A percentile compares a stretch with the other conserved stretches of the same genome.
These are phyloP conservation scores for Pichia cephalocereana DNA, from an alignment of 805 yeast species.

Conservation along the genomic window DNA sequence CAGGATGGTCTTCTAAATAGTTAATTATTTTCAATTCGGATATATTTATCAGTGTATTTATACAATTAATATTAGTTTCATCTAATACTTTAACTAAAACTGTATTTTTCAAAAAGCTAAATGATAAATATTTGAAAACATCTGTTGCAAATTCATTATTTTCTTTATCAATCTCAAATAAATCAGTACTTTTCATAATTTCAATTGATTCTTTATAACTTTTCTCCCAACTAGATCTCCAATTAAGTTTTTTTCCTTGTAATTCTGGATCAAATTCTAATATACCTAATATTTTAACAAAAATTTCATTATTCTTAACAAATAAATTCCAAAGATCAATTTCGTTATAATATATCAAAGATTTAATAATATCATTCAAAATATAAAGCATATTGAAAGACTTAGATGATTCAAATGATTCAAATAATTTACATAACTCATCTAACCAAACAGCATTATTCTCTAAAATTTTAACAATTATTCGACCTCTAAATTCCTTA, in stretches of 20 bases:
- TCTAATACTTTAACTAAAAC: conserved; percentile 76
- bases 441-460: conserved; percentile 34
- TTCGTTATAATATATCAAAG: conserved; percentile 65
- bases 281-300: conserved; percentile 63
- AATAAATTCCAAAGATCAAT: conserved; percentile 43
- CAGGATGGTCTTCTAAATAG: conserved; percentile 40
- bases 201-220: background rate
- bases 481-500: conserved; percentile 30
- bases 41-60: conserved; percentile 56
- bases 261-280: conserved; percentile 86
- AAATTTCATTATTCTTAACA: conserved; percentile 40
- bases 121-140: background rate
- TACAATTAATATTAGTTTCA: conserved; percentile 62
- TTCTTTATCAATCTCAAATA: conserved; percentile 17
- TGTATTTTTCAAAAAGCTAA: conserved; percentile 68
- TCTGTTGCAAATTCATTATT: background rate
- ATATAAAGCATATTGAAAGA: conserved; percentile 50
- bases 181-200: background rate
- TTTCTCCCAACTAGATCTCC: conserved; percentile 30
- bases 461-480: conserved; percentile 47
- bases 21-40: conserved; percentile 62
- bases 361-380: conserved; percentile 66
- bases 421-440: conserved; percentile 43
- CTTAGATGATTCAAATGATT: conserved; percentile 43
- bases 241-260: conserved; percentile 72